These are phyloP conservation scores for Solanum neorickii DNA, from an alignment of 257 asterid genomes.

Conservation along the genomic window DNA sequence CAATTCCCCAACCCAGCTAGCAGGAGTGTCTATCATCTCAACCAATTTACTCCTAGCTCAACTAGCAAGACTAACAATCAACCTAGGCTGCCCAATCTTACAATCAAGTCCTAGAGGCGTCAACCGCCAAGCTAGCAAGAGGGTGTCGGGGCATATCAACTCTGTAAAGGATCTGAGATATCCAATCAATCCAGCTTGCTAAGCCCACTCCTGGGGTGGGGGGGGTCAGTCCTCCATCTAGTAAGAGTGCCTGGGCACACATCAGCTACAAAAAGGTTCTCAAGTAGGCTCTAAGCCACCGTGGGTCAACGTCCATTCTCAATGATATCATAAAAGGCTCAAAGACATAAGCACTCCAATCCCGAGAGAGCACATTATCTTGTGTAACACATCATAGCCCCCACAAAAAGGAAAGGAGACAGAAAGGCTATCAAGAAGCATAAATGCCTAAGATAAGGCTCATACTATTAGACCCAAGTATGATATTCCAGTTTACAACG, in stretches of 20 bases:
- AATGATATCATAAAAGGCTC: background rate
- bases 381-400: background rate
- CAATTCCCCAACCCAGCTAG: background rate
- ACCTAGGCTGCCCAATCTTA: background rate
- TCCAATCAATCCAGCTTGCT: background rate
- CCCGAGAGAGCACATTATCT: background rate
- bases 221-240: background rate
- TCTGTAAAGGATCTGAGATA: background rate
- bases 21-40: background rate
- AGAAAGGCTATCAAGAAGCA: background rate
- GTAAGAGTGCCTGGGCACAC: background rate
- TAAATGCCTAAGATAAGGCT: background rate
- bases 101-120: background rate
- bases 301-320: background rate
- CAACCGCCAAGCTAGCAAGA: background rate
- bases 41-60: background rate
- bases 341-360: background rate
- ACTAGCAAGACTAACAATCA: background rate
- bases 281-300: background rate
- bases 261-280: background rate
- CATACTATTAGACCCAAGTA: background rate
- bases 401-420: background rate
- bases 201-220: background rate
- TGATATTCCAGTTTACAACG: background rate
- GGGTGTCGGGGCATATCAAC: background rate